A percentile compares a stretch with the other conserved stretches of the same genome.
phyloP scores from a whole-genome alignment of 2,329 filamentous ascomycete genomes.

The Hirsutella thompsonii region DNA sequence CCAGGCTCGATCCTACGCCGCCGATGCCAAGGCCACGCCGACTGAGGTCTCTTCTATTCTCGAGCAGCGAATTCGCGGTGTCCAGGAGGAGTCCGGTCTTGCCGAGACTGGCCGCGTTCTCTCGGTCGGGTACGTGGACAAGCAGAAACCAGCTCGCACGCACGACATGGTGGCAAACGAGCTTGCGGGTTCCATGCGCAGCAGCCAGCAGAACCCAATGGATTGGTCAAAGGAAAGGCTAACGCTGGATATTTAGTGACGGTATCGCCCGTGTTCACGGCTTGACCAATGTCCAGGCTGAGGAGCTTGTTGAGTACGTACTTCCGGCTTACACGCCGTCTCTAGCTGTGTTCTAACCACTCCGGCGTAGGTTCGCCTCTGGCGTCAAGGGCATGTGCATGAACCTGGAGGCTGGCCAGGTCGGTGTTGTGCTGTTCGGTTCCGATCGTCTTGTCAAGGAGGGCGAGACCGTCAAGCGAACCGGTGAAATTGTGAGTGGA shows the following conservation, averaged over 20 bases:
- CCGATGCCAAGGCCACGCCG: slow-evolving; percentile 86
- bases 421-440: slow-evolving; percentile 99
- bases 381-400: slow-evolving; percentile 99
- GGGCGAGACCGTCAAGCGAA: slow-evolving; percentile 99
- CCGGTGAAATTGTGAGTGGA: slow-evolving; percentile 85
- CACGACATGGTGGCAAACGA: too few relatives aligned
- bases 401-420: slow-evolving; percentile 99
- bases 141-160: slow-evolving; percentile 1
- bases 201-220: background rate
- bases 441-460: slow-evolving; percentile 99
- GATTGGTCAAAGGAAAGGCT: background rate
- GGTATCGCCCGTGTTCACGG: slow-evolving; percentile 99
- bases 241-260: slow-evolving; percentile 54
- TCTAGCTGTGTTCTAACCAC: slow-evolving; percentile 8
- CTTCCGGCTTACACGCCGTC: background rate
- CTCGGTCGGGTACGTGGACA: slow-evolving; percentile 80
- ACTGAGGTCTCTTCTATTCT: slow-evolving; percentile 99
- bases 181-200: too few relatives aligned
- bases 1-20: slow-evolving; percentile 68
- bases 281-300: slow-evolving; percentile 99
- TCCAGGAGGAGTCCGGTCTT: slow-evolving; percentile 90
- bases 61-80: slow-evolving; percentile 97
- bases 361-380: slow-evolving; percentile 73
- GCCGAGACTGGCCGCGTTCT: slow-evolving; percentile 98
- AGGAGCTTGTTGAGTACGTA: slow-evolving; percentile 99